phyloP scores from a whole-genome alignment of 345 rosid genomes.

The Streptanthus diversifolius region DNA sequence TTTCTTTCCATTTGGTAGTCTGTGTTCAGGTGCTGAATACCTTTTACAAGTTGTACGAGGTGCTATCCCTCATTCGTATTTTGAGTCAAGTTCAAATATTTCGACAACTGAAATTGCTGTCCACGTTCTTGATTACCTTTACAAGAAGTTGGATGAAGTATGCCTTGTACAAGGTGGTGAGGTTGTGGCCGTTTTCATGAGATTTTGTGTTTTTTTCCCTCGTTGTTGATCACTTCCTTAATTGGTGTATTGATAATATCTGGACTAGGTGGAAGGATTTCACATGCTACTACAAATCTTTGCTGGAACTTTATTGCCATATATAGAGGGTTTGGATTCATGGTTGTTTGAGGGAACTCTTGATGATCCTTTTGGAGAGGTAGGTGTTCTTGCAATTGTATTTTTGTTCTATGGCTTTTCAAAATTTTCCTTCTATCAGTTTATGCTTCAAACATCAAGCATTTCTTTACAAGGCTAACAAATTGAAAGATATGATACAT shows the following conservation, averaged over 20 bases:
- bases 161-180: conserved; percentile 92
- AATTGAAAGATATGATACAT: not conserved
- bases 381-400: conserved; percentile 29
- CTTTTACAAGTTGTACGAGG: conserved; percentile 63
- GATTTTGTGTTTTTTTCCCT: conserved; percentile 7
- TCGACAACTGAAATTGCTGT: conserved; percentile 59
- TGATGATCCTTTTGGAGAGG: conserved; percentile 96
- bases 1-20: conserved; percentile 15
- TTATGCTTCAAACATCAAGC: not conserved
- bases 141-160: conserved; percentile 67
- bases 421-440: not conserved
- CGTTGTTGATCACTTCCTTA: conserved; percentile 3
- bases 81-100: conserved; percentile 48
- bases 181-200: conserved; percentile 47
- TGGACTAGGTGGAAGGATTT: conserved; percentile 77
- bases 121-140: conserved; percentile 76
- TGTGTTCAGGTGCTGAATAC: conserved; percentile 34
- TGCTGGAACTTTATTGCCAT: conserved; percentile 74
- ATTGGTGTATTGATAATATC: conserved; percentile 13
- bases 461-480: not conserved
- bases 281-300: conserved; percentile 74
- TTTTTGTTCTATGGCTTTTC: conserved; percentile 8
- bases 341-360: conserved; percentile 90
- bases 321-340: conserved; percentile 70
- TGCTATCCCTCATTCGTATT: conserved; percentile 57